A percentile compares a stretch with the other conserved stretches of the same genome.
Conservation (phyloP, 2,329 filamentous ascomycete species). For the Neoascochyta sp. region DNA sequence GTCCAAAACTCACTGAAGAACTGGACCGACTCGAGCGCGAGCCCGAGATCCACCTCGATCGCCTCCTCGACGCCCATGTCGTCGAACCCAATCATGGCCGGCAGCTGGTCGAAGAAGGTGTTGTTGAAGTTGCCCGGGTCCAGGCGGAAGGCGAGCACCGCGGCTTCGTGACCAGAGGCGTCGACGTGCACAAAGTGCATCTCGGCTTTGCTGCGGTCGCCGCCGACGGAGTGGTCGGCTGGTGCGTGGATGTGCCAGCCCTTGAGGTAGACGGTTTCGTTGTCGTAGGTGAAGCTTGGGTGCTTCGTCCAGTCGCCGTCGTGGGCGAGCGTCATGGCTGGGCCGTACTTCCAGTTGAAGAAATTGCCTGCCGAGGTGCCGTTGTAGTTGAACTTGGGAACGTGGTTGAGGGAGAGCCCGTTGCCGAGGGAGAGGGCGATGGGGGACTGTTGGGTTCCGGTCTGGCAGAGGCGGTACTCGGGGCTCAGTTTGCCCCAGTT, state of each 20-base stretch:
- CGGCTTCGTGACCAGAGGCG: slow-evolving; percentile 40
- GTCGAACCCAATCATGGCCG: slow-evolving; percentile 40
- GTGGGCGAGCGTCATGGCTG: slow-evolving; percentile 43
- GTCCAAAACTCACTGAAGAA: slow-evolving; percentile 49
- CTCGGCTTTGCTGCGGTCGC: slow-evolving; percentile 45
- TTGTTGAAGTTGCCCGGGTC: slow-evolving; percentile 42
- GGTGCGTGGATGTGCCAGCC: slow-evolving; percentile 54
- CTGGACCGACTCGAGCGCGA: slow-evolving; percentile 38
- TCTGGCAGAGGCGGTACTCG: slow-evolving; percentile 48
- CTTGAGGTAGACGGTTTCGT: slow-evolving; percentile 47
- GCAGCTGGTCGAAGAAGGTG: slow-evolving; percentile 45
- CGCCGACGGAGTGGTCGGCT: slow-evolving; percentile 48
- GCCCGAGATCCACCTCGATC: slow-evolving; percentile 29
- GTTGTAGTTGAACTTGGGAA: slow-evolving; percentile 44
- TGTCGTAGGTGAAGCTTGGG: slow-evolving; percentile 46
- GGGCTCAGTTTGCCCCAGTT: slow-evolving; percentile 41
- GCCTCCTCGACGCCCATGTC: slow-evolving; percentile 23
- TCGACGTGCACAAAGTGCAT: slow-evolving; percentile 50
- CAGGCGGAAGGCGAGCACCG: slow-evolving; percentile 48
- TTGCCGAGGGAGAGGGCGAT: slow-evolving; percentile 44
- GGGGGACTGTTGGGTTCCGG: slow-evolving; percentile 50
- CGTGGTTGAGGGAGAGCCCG: slow-evolving; percentile 42
- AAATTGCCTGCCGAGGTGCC: slow-evolving; percentile 39
- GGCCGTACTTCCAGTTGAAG: slow-evolving; percentile 51
- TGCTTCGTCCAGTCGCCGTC: slow-evolving; percentile 38